These are phyloP conservation scores for Trichosphaerium sp. DNA, from an alignment of 78 protist species.

Conservation along the genomic window DNA sequence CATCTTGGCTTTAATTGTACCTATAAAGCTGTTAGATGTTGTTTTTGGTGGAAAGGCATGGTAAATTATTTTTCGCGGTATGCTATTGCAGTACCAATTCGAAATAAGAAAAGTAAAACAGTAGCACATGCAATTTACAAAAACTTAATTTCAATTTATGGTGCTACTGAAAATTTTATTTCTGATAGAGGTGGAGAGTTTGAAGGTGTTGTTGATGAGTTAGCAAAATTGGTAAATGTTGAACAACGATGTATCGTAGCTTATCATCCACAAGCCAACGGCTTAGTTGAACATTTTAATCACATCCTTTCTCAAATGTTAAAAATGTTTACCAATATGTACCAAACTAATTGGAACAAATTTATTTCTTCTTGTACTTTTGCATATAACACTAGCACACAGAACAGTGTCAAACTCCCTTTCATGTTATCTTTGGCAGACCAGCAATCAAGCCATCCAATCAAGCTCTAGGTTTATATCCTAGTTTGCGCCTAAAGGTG, in stretches of 20 bases:
- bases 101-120: not conserved
- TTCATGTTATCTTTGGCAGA: too few relatives aligned
- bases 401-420: too few relatives aligned
- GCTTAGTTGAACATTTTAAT: not conserved
- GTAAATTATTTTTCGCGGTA: not conserved
- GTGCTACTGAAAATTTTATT: not conserved
- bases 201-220: not conserved
- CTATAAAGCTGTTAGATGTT: not conserved
- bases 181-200: not conserved
- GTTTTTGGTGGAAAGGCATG: not conserved
- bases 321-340: not conserved
- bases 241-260: not conserved
- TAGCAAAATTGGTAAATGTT: not conserved
- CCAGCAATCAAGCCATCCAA: too few relatives aligned
- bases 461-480: too few relatives aligned
- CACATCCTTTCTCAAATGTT: not conserved
- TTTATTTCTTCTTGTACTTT: too few relatives aligned
- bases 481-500: too few relatives aligned
- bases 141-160: not conserved
- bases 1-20: not conserved
- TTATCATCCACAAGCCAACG: slow-evolving; percentile 12
- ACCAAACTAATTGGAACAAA: too few relatives aligned
- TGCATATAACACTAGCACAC: too few relatives aligned
- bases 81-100: not conserved
- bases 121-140: not conserved